Percentiles rank a stretch among this genome's conserved stretches.
Conservation (phyloP, 257 asterid genomes). For the Avicennia marina region DNA sequence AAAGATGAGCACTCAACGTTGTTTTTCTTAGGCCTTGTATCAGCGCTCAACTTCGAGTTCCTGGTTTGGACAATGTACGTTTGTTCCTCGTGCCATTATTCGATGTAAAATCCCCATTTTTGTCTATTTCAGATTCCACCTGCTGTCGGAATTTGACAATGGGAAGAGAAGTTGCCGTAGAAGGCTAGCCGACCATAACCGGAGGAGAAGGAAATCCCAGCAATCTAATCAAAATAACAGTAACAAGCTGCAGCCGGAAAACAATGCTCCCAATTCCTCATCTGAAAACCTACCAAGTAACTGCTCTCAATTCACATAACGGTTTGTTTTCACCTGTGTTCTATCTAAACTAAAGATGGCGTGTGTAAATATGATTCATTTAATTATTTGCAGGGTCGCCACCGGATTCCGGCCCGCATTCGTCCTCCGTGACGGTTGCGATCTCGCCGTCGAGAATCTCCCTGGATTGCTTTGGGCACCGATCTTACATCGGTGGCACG, state of each 20-base stretch:
- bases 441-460: conserved; percentile 70
- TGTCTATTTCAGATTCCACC: conserved; percentile 57
- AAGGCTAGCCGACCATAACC: conserved; percentile 92
- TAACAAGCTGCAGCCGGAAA: conserved; percentile 38
- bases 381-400: conserved; percentile 46
- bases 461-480: conserved; percentile 58
- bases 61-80: conserved; percentile 13
- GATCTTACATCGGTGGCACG: conserved; percentile 34
- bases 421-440: conserved; percentile 68
- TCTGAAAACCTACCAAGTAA: conserved; percentile 47
- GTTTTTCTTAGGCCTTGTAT: no score
- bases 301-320: background rate
- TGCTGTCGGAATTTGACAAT: conserved; percentile 81
- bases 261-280: conserved; percentile 34
- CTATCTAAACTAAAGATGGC: background rate
- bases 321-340: background rate
- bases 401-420: conserved; percentile 60
- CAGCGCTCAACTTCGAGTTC: no score
- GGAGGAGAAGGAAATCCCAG: conserved; percentile 75
- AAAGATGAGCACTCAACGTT: background rate
- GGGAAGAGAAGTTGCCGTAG: conserved; percentile 96
- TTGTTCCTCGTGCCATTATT: background rate
- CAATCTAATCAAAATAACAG: conserved; percentile 46
- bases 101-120: background rate
- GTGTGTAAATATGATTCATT: background rate